phyloP scores from a whole-genome alignment of 192 early-diverging fungal species.

The Tieghemiomyces parasiticus region DNA sequence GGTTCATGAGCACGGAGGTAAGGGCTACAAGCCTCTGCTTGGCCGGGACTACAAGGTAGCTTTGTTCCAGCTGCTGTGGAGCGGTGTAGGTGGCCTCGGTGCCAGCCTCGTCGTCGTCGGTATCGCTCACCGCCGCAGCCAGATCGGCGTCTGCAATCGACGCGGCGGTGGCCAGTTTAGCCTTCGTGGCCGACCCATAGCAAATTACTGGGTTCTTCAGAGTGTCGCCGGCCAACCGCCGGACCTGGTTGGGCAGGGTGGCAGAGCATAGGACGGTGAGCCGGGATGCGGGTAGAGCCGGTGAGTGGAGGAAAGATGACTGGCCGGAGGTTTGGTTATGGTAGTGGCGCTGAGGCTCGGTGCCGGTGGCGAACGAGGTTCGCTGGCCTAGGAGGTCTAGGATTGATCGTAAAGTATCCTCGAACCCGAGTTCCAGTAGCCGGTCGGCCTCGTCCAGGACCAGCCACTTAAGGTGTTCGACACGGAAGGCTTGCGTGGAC shows the following conservation, averaged over 20 bases:
- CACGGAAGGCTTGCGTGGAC: conserved; percentile 68
- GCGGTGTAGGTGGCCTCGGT: conserved; percentile 35
- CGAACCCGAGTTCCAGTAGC: conserved; percentile 87
- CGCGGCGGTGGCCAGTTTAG: conserved; percentile 19
- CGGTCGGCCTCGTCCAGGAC: conserved; percentile 97
- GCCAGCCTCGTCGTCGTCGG: conserved; percentile 22
- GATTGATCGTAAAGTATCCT: conserved; percentile 57
- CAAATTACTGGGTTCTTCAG: conserved; percentile 70
- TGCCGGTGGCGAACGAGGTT: conserved; percentile 15
- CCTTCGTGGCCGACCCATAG: conserved; percentile 30
- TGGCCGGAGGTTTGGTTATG: conserved; percentile 14
- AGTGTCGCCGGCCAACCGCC: conserved; percentile 59
- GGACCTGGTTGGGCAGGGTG: conserved; percentile 74
- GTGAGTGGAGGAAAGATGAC: conserved; percentile 13
- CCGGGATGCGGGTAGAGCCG: conserved; percentile 41
- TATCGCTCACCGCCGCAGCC: not conserved
- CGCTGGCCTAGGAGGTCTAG: conserved; percentile 43
- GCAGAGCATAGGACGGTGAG: conserved; percentile 83
- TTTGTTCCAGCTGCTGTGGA: conserved; percentile 80
- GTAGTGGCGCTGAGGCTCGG: conserved; percentile 21
- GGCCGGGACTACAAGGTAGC: conserved; percentile 70
- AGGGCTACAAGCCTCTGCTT: conserved; percentile 87
- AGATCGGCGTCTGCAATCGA: conserved; percentile 14
- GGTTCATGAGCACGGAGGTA: conserved; percentile 50
- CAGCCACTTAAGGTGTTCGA: conserved; percentile 81